These are phyloP conservation scores for Pseudonitzschia pungens DNA, from an alignment of 108 stramenopile genomes.

Conservation along the genomic window DNA sequence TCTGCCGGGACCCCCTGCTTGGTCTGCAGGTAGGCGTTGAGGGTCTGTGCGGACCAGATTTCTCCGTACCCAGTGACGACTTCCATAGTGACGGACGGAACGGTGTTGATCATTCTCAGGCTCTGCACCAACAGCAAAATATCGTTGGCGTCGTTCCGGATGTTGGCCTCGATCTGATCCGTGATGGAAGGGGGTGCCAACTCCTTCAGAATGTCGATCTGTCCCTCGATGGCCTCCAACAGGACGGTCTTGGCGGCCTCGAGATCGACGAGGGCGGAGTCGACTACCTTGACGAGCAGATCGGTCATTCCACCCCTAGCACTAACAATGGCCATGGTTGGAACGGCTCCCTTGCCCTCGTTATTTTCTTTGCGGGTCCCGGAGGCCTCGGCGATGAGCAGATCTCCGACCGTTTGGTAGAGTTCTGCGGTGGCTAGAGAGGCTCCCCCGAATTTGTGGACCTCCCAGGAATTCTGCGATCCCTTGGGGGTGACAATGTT, in stretches of 20 bases:
- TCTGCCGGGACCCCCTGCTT: slow-evolving; percentile 39
- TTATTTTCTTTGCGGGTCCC: slow-evolving; percentile 21
- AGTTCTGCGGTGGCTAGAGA: slow-evolving; percentile 58
- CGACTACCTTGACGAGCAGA: slow-evolving; percentile 61
- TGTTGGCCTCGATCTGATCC: slow-evolving; percentile 42
- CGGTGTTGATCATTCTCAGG: slow-evolving; percentile 64
- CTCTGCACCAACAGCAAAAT: slow-evolving; percentile 66
- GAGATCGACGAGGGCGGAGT: slow-evolving; percentile 59
- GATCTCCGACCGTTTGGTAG: slow-evolving; percentile 68
- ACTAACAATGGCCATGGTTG: slow-evolving; percentile 83
- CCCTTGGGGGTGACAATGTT: slow-evolving; percentile 19
- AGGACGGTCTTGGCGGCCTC: slow-evolving; percentile 41
- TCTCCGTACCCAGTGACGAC: slow-evolving; percentile 89
- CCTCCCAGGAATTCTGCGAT: slow-evolving; percentile 47
- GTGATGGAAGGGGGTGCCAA: slow-evolving; percentile 52
- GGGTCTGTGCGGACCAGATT: slow-evolving; percentile 85
- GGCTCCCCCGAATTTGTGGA: slow-evolving; percentile 72
- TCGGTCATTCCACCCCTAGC: slow-evolving; percentile 88
- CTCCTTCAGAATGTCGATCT: slow-evolving; percentile 44
- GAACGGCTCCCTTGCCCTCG: slow-evolving; percentile 41
- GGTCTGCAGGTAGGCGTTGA: slow-evolving; percentile 65
- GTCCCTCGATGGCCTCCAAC: slow-evolving; percentile 43
- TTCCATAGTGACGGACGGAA: slow-evolving; percentile 76
- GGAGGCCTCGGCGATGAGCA: slow-evolving; percentile 51
- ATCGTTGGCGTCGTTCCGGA: slow-evolving; percentile 63